phyloP scores from a whole-genome alignment of 2,329 filamentous ascomycete genomes.

The Phialocephala subalpina region DNA sequence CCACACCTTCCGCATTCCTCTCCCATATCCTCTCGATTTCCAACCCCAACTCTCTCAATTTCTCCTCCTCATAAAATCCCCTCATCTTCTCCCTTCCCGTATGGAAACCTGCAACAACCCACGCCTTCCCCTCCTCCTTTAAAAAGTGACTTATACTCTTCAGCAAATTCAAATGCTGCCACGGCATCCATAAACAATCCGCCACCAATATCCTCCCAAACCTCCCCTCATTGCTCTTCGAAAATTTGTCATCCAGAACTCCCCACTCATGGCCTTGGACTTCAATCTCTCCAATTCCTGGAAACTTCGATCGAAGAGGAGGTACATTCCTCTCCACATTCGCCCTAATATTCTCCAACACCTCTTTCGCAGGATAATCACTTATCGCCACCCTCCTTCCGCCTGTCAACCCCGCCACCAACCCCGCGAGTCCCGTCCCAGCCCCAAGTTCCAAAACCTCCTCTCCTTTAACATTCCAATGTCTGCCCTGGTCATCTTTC shows the following conservation, averaged over 20 bases:
- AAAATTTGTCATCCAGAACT: conserved; percentile 46
- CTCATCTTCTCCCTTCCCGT: conserved; percentile 72
- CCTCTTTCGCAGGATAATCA: conserved; percentile 70
- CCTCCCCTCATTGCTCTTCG: conserved; percentile 41
- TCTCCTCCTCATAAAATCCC: conserved; percentile 65
- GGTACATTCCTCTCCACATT: conserved; percentile 65
- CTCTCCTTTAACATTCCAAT: conserved; percentile 28
- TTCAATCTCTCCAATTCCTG: conserved; percentile 45
- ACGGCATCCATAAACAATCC: conserved; percentile 78
- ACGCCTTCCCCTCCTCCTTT: conserved; percentile 55
- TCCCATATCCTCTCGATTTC: conserved; percentile 73
- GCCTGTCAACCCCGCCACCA: conserved; percentile 57
- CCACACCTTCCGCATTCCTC: conserved; percentile 69
- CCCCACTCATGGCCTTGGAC: conserved; percentile 74
- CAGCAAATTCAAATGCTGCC: conserved; percentile 73
- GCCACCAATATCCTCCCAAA: conserved; percentile 73
- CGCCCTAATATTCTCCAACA: conserved; percentile 63
- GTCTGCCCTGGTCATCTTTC: conserved; percentile 16
- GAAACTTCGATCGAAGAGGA: conserved; percentile 13
- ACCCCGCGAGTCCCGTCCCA: conserved; percentile 64
- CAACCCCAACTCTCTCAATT: conserved; percentile 58
- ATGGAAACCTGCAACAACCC: conserved; percentile 77
- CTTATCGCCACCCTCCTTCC: conserved; percentile 63
- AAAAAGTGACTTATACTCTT: conserved; percentile 71
- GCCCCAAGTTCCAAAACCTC: conserved; percentile 71